Evolutionary conservation across 768 basidiomycete genomes (phyloP).

Genomic region (Russula earlei): DNA sequence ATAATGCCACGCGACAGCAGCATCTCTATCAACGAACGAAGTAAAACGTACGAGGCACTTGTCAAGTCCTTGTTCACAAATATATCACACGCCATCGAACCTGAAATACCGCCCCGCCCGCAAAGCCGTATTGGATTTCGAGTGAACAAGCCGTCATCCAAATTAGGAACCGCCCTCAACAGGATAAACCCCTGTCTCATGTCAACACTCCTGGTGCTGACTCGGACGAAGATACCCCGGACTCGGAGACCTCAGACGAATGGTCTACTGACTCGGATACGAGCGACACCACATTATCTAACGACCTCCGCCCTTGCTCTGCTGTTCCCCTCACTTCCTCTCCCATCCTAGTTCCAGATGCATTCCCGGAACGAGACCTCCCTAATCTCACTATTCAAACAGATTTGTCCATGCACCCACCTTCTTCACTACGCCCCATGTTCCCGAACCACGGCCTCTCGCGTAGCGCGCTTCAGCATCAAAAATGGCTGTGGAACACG

Average conservation of each 20-base stretch:
- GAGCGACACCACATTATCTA: constrained; percentile 7
- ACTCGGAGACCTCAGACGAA: constrained; percentile 19
- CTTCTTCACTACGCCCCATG: background rate
- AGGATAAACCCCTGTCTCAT: background rate
- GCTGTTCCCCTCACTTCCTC: background rate
- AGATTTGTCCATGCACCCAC: background rate
- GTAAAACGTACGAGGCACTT: constrained; percentile 13
- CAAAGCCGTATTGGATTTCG: constrained; percentile 20
- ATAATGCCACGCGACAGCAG: constrained; percentile 14
- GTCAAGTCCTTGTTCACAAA: constrained; percentile 20
- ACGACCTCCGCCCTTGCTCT: constrained; percentile 2
- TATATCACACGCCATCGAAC: constrained; percentile 10
- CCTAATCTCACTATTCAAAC: background rate
- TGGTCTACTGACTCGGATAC: constrained; percentile 20
- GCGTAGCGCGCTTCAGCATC: constrained; percentile 45
- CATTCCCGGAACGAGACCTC: constrained; percentile 5
- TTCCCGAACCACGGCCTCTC: constrained; percentile 50
- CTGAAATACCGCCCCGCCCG: constrained; percentile 16
- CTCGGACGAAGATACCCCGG: constrained; percentile 15
- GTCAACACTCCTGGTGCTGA: background rate
- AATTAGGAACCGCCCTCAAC: background rate
- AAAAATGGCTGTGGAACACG: constrained; percentile 54
- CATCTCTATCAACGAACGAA: background rate
- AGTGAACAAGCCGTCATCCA: background rate
- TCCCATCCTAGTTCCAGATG: constrained; percentile 11